Base-by-base conservation (phyloP, 2,329 filamentous ascomycete species). In the Graphiopsis chlorocephala region DNA sequence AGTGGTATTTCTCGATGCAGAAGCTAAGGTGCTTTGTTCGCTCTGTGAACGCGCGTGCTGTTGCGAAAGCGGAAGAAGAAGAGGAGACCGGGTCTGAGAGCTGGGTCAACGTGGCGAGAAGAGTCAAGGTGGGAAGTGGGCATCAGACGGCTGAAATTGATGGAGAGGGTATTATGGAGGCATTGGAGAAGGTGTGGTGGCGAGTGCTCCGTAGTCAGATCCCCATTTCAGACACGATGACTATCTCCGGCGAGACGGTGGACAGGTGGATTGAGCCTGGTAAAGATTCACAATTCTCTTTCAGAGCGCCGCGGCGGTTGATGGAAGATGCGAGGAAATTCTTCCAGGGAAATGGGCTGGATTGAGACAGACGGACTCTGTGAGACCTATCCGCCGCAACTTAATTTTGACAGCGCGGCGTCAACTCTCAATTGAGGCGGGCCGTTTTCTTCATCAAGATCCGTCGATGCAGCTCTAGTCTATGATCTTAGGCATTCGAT, bases 91-190 rank as follows among this genome's bases (percentile, higher is more conserved):
- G 63, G 10, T 33, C 12, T 28, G 56, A 31, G 17, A 23, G 38
- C 35, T 74, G 70, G 67, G 66, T 69, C 7, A 47, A 69, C 14
- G 68, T 74, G 10, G 35, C 71, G 2, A 64, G 64, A 17, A 64
- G 65, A 48, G 68, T 74, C 29, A 73, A 68, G 65, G 66, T 78
- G 53, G 72, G 72, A 52, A 75, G 76, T 63, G 78, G 77, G 1
- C 78, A 81, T 70, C 70, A 76, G 29, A 81, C 78, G 1, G 69
- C 72, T 35, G 66, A 68, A 11, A 75, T 69, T 1, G 77, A 80
- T 68, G 78, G 73, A 2, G 76, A 76, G 61, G 68, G 74, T 31
- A 76, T 78, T 63, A 68, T 81, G 59, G 65, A 73, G 8, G 71
- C 74, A 31, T 72, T 79, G 17, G 71, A 73, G 63, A 65, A 63